These are phyloP conservation scores for Prunus yedoensis DNA, from an alignment of 331 rosid genomes.

Conservation along the genomic window DNA sequence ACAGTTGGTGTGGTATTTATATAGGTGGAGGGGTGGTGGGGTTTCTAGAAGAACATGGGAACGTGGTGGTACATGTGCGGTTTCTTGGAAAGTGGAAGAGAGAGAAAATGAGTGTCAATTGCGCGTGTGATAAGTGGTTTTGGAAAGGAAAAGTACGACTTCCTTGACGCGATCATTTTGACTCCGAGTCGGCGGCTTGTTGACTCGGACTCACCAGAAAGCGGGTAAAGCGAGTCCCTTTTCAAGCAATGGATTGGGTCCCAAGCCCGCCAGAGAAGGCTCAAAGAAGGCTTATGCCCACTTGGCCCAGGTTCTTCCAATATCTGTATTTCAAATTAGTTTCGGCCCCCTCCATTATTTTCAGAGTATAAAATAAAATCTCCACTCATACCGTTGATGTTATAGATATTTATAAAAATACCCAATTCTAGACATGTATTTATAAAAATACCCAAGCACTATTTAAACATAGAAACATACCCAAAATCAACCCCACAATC, in stretches of 20 bases:
- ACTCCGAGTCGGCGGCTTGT: constrained; percentile 39
- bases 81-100: constrained; percentile 28
- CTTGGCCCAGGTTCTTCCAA: not conserved
- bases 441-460: no score
- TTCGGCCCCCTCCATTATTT: no score
- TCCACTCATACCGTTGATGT: no score
- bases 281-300: not conserved
- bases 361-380: no score
- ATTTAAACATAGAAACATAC: no score
- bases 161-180: constrained; percentile 1
- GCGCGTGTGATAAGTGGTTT: not conserved
- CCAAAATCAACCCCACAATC: no score
- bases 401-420: no score
- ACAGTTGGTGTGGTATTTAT: constrained; percentile 19
- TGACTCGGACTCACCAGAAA: constrained; percentile 13
- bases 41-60: not conserved
- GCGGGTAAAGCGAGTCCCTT: no score
- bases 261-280: constrained; percentile 4
- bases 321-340: not conserved
- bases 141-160: constrained; percentile 9
- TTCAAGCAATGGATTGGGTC: not conserved
- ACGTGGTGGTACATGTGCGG: constrained; percentile 16
- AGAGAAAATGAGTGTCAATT: not conserved
- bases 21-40: not conserved
- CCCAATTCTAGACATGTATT: no score